Evolutionary conservation across 148 eudicot genomes (phyloP), one percentile per base, ranked within the genome.

Genomic region (Diospyros kaki): DNA sequence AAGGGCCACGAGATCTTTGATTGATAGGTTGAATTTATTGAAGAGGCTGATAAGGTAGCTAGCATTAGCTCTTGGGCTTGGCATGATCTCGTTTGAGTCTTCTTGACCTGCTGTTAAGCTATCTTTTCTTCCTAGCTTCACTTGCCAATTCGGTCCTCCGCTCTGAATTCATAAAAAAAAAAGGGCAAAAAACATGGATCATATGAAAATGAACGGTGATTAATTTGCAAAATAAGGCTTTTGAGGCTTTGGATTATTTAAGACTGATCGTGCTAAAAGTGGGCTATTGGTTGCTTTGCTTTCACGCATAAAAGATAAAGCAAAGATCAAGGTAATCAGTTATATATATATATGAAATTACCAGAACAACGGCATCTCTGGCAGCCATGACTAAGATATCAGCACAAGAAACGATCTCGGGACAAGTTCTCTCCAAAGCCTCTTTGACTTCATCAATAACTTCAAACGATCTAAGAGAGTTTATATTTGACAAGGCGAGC

Each of bases 71-170:
- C 98, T 87, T 66, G 98, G 98, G 72, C 98, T 94, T 43, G 98
- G 98, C 97, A 94, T 92, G 64, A 92, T 92, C 68, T 86, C 51
- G 76, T 92, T 75, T 5, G 98, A 88, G 70, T 87, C 93, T 28
- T 87, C 82, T 79, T 94, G 94, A 81, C 91, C 90, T 39, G 98
- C 98, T 50, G 83, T 85, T 60, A 94, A 71, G 80, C 97, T 94
- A 71, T 94, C 98, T 71, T 73, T 68, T 69, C 97, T 87, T 59
- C 98, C 98, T 45, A 94, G 52, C 60, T 81, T 94, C 82, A 94
- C 98, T 83, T 89, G 83, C 98, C 98, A 94, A 75, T 82, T 60
- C 17, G 98, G 96, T 28, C 98, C 98, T 79, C 98, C 98, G 77
- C 91, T 94, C 98, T 92, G 76, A 3, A 61, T 53, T n/a, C 71